phyloP scores from a whole-genome alignment of 257 asterid species.

The Ajuga chamaepitys region DNA sequence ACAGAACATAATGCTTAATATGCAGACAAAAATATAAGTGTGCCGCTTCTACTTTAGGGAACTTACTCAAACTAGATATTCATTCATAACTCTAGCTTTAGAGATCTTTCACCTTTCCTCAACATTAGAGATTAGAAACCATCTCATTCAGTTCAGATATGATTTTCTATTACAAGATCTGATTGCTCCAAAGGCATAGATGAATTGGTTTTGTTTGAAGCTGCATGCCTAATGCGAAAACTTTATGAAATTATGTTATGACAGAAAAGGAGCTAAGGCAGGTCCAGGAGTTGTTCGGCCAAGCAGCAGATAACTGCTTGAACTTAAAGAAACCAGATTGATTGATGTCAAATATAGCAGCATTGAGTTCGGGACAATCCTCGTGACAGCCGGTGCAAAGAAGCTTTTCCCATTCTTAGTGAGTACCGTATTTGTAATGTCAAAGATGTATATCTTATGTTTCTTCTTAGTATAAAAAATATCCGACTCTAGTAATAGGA shows the following conservation, averaged over 20 bases:
- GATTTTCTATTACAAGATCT: not conserved
- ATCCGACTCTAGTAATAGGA: not conserved
- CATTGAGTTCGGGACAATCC: not conserved
- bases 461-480: not conserved
- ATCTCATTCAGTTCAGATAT: not conserved
- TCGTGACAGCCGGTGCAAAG: not conserved
- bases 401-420: not conserved
- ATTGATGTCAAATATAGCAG: not conserved
- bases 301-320: constrained; percentile 78
- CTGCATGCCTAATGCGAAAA: not conserved
- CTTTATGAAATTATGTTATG: not conserved
- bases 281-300: constrained; percentile 76
- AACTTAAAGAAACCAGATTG: constrained; percentile 77
- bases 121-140: not conserved
- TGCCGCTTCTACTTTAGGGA: not conserved
- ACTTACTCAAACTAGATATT: not conserved
- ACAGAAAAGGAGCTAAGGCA: constrained; percentile 74
- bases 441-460: not conserved
- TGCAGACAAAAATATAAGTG: not conserved
- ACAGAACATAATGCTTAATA: not conserved
- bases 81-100: not conserved
- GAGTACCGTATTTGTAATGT: not conserved
- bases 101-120: not conserved
- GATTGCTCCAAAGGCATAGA: not conserved
- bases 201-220: not conserved